Evolutionary conservation across 768 basidiomycete genomes (phyloP), one percentile per base, ranked within the genome.

Genomic region (Suillus plorans): DNA sequence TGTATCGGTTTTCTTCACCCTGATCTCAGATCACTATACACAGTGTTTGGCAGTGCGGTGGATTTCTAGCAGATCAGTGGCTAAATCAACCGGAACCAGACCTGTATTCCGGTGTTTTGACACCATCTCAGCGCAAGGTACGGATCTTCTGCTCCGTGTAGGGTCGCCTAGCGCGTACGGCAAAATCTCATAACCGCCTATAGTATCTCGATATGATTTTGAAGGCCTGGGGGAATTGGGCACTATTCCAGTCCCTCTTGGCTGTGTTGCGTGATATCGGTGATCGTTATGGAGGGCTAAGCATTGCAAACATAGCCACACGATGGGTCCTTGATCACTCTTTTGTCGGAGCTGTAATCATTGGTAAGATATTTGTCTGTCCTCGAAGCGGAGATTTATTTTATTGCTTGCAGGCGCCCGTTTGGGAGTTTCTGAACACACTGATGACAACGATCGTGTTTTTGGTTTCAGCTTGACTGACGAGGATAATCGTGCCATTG

Each of bases 191-290:
- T 63, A 36, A 66, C 60, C 28, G 60, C 49, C 1, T 41, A n/a
- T 65, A 94, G 92, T 94, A 94, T 73, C 86, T 93, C 56, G 92
- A 94, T 69, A 86, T 92, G 81, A 94, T 94, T 66, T 70, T 89
- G 57, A 86, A 84, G 67, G 89, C 84, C 1, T 94, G 92, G 92
- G 92, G 92, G 3, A 81, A 75, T 57, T 94, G 92, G 92, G 69
- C 79, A 9, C 82, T 93, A 34, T 93, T 94, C 75, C 92, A 93
- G 70, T 70, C 77, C 0, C 82, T 94, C 0, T 77, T 94, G 49
- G 62, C 71, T 25, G 82, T 84, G 47, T 80, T 94, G 39, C 84
- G 86, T 25, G 70, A 68, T n/a, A 83, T 94, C 63, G 92, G 86
- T 4, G 84, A 89, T 78, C 84, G 83, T 28, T 88, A 92, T 73